These are phyloP conservation scores for Globisporangium takayamanum DNA, from an alignment of 352 stramenopile genomes.

Conservation along the genomic window DNA sequence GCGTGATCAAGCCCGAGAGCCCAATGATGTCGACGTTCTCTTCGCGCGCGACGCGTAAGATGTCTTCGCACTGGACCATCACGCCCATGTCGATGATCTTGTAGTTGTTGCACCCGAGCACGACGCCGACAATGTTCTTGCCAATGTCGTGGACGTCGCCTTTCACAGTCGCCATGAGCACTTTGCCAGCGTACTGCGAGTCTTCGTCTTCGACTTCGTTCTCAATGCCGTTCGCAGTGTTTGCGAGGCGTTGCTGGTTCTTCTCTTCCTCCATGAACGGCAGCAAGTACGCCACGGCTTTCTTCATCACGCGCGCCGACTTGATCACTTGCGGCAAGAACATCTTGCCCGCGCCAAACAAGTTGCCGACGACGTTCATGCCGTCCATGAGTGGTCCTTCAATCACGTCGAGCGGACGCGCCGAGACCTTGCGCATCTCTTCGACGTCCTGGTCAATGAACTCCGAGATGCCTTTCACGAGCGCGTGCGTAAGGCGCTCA, in stretches of 20 bases:
- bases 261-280: constrained; percentile 99
- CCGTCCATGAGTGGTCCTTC: constrained; percentile 97
- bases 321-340: constrained; percentile 99
- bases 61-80: constrained; percentile 93
- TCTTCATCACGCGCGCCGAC: constrained; percentile 98
- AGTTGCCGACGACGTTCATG: constrained; percentile 97
- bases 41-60: constrained; percentile 50
- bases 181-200: constrained; percentile 86
- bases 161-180: constrained; percentile 98
- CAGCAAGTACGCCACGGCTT: constrained; percentile 96
- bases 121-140: constrained; percentile 98
- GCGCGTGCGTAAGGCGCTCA: constrained; percentile 92
- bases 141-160: constrained; percentile 98
- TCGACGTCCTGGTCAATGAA: constrained; percentile 95
- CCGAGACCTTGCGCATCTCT: constrained; percentile 75
- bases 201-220: constrained; percentile 77
- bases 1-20: constrained; percentile 96
- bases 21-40: constrained; percentile 95
- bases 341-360: constrained; percentile 98
- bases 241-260: constrained; percentile 60
- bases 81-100: constrained; percentile 96
- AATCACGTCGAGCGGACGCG: constrained; percentile 93
- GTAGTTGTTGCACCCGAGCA: constrained; percentile 98
- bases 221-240: constrained; percentile 78
- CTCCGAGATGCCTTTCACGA: constrained; percentile 97